Base-by-base conservation (phyloP, 1,284 basidiomycete species). In the Trametes pubescens region DNA sequence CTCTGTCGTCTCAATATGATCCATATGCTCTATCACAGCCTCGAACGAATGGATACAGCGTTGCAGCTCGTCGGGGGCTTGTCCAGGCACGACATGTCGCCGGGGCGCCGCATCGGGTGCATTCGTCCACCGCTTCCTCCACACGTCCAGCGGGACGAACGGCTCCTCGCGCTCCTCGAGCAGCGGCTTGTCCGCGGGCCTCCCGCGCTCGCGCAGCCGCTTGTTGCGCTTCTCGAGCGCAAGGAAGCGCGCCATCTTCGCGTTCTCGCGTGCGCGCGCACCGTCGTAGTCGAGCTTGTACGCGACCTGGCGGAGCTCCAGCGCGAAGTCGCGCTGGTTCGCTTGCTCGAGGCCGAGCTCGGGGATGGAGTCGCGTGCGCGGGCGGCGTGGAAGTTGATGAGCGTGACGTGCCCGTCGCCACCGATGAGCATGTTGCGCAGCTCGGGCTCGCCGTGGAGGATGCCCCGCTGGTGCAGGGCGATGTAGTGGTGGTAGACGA, bases 251-350 rank as follows among this genome's bases (percentile, higher is more conserved):
- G 61, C 43, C 43, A 65, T 68, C 59, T 67, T 74, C 32, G 58
- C 63, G 3, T 56, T 37, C 63, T 77, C 76, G 37, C 68, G 69
- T 21, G 49, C 58, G 9, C 68, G 68, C 10, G 74, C 73, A 26
- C 68, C 73, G 13, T 71, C 65, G 58, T 72, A 75, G 67, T 84
- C 77, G 7, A 90, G 78, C 66, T 84, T 79, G 72, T 80, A 85
- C 70, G 80, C 83, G 63, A 89, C 81, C 55, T 82, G 81, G 51
- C 85, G 79, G 78, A 86, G 82, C 67, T 90, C 88, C 60, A 80
- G 49, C 18, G 72, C 74, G 34, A 87, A 75, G n/a, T 86, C 82
- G 1, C 73, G 76, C 8, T 72, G 71, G 13, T 74, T 77, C 5
- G 82, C 80, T 26, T 64, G 67, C 26, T 68, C 64, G 4, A 89